These are phyloP conservation scores for Limnanthes douglasii DNA, from an alignment of 345 rosid species.

Conservation along the genomic window DNA sequence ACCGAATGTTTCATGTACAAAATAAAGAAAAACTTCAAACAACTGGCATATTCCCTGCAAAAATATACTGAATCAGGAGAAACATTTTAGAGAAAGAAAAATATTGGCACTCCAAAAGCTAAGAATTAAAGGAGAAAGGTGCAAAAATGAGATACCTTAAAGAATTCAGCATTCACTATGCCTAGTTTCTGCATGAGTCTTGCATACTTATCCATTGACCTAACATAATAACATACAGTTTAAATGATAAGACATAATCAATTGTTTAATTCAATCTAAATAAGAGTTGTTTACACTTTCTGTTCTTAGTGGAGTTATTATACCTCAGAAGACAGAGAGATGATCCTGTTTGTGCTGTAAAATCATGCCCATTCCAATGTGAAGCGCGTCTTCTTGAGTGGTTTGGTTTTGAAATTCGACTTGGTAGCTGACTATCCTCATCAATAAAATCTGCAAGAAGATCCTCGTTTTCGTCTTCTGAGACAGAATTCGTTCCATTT, in stretches of 20 bases:
- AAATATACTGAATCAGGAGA: constrained; percentile 44
- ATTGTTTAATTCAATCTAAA: no score
- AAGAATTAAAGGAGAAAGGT: constrained; percentile 5
- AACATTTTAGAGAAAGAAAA: constrained; percentile 18
- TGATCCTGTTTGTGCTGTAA: constrained; percentile 80
- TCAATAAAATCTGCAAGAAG: constrained; percentile 95
- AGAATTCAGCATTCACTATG: constrained; percentile 81
- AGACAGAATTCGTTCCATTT: constrained; percentile 38
- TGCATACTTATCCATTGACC: constrained; percentile 98
- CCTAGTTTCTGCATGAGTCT: constrained; percentile 98
- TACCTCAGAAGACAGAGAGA: constrained; percentile 95
- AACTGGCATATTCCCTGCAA: constrained; percentile 97
- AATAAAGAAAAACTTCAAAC: constrained; percentile 71
- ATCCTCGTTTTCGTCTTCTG: constrained; percentile 95
- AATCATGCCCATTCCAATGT: constrained; percentile 47
- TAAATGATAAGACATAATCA: constrained; percentile 2
- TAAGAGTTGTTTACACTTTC: no score
- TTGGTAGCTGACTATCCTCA: constrained; percentile 97
- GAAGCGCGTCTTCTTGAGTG: constrained; percentile 20
- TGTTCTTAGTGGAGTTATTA: not conserved
- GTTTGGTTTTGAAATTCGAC: constrained; percentile 55
- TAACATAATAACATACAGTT: constrained; percentile 19
- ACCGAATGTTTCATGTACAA: constrained; percentile 65
- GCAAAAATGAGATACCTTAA: constrained; percentile 45
- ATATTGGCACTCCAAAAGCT: constrained; percentile 1